Evolutionary conservation across 306 rosid genomes (phyloP).

Genomic region (Rubus parviflorus): DNA sequence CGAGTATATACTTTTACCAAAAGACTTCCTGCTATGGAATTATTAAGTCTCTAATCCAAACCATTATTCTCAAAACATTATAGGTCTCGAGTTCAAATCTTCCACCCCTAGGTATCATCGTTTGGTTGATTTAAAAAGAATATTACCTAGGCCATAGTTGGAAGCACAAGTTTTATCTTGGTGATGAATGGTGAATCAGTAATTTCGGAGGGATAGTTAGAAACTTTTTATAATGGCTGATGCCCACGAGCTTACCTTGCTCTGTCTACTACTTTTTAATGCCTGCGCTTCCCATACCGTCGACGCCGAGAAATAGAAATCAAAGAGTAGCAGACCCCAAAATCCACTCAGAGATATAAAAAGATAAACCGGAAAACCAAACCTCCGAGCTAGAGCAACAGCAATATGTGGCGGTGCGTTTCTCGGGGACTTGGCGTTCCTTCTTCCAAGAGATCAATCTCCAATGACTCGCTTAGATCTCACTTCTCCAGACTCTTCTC

Average conservation of each 20-base stretch:
- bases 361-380: not conserved
- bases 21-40: too few relatives aligned
- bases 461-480: conserved; percentile 56
- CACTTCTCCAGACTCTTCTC: conserved; percentile 71
- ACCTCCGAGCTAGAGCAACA: not conserved
- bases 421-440: conserved; percentile 66
- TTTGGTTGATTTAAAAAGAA: too few relatives aligned
- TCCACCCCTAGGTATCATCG: too few relatives aligned
- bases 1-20: too few relatives aligned
- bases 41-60: too few relatives aligned
- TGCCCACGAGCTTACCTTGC: not conserved
- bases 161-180: not conserved
- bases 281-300: not conserved
- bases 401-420: conserved; percentile 87
- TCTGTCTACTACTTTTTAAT: not conserved
- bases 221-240: not conserved
- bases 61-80: not conserved
- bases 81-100: not conserved
- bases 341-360: not conserved
- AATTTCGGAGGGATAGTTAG: not conserved
- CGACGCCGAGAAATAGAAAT: conserved; percentile 4
- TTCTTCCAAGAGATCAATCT: conserved; percentile 41
- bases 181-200: not conserved
- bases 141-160: too few relatives aligned
- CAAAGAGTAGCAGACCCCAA: not conserved